Evolutionary conservation across 1,284 basidiomycete genomes (phyloP), one percentile per base, ranked within the genome.

Genomic region (Pseudomicrostroma phylloplanum): DNA sequence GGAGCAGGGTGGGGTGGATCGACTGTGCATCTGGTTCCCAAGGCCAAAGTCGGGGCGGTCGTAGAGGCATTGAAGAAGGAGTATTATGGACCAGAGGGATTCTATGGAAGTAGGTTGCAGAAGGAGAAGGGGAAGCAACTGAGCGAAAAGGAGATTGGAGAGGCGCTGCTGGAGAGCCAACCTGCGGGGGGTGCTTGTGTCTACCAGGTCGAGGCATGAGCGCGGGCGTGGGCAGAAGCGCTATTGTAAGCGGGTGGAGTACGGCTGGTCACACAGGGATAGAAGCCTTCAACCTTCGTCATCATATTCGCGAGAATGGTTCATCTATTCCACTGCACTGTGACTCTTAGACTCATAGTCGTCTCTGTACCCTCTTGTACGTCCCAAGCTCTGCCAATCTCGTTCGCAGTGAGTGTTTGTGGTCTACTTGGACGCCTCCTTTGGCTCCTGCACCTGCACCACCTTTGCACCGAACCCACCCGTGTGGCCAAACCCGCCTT

Each of bases 401-500:
- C n/a, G n/a, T n/a, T n/a, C n/a, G n/a, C n/a, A n/a, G n/a, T n/a
- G n/a, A n/a, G n/a, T n/a, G n/a, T n/a, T n/a, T n/a, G n/a, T n/a
- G n/a, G n/a, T 36, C 30, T 36, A 36, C 30, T 36, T 36, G 30
- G 30, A 36, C 30, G 30, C 30, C 9, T 36, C 30, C 30, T 36
- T 36, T 36, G 30, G 30, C 30, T 36, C 30, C 30, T 36, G 30
- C 30, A 48, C 43, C 12, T 48, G 15, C 17, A 21, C 43, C 21
- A 21, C 43, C 43, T 17, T 21, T 48, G 43, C 43, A 26, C 67
- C 62, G 42, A 79, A 79, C 0, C 77, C 83, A n/a, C 93, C 94
- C 1, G 93, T 97, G 1, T 92, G 96, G 0, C 93, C 94, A 71
- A 96, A 97, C 0, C 92, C 94, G 49, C 87, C 88, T n/a, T 83